Evolutionary conservation across 1,284 basidiomycete species (phyloP), one percentile per base, ranked within the genome.

Genomic region (Omphalotus olearius): DNA sequence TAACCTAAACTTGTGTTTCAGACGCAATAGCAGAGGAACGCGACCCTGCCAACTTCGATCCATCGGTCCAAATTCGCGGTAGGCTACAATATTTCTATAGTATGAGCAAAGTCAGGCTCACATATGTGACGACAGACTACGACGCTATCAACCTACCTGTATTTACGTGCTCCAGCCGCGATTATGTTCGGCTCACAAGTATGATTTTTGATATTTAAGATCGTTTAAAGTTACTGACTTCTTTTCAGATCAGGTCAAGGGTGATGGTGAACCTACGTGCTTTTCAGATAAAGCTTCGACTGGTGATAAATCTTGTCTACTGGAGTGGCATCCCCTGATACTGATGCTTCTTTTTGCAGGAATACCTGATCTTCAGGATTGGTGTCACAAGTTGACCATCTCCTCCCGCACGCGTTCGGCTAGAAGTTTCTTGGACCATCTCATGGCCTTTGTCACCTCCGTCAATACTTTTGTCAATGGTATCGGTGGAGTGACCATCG

Each of bases 101-200:
- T 14, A 23, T 28, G 9, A 7, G 45, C 53, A 35, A 41, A 42
- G 14, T 17, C 37, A 9, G 47, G 7, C 44, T 4, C 46, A 23
- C 37, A 41, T 16, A 2, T 14, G 28, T 23, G 35, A 18, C 23
- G 36, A 6, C 50, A 82, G 80, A 83, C 59, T 83, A 83, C 55
- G 70, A 74, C 20, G 71, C 69, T 1, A 81, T 83, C 49, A 69
- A 83, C 53, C 70, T 83, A 3, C 82, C 82, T 3, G 80, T 82
- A 10, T 83, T 83, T 64, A 81, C 80, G 6, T 76, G 73, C 52
- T 83, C 80, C 0, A 75, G 79, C 25, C 73, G 81, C 13, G 81
- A 85, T 60, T 83, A 84, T 57, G 72, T 82, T 25, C 68, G 79
- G 40, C 59, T 81, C 26, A 78, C 72, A 56, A 71, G 78, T 75